Base-by-base conservation (phyloP, 352 stramenopile genomes). In the Globisporangium cystogenes region DNA sequence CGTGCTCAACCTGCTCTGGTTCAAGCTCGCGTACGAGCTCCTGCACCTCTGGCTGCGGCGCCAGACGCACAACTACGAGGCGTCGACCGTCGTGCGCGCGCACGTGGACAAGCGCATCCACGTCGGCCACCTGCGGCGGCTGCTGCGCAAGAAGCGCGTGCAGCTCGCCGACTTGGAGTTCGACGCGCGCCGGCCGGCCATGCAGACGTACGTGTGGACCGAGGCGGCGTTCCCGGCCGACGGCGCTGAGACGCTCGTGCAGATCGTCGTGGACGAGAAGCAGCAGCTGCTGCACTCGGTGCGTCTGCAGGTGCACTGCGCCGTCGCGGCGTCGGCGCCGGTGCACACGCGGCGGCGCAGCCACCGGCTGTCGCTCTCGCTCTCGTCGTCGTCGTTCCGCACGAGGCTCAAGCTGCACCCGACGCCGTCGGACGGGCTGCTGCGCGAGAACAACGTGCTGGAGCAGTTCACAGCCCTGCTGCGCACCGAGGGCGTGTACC, bases 71-170 rank as follows among this genome's bases (percentile, higher is more conserved):
- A 75, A 83, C 42, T 76, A 78, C 27, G 78, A 95, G 40, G 92
- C 95, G 8, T 77, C 87, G 10, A 94, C 97, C 31, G 95, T 93
- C 20, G 66, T 99, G 21, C 86, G 80, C 41, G 79, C 97, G 8
- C 65, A 85, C 14, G 78, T 76, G 0, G 70, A 86, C 49, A 90
- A 87, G 48, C 70, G 62, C 18, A 84, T 87, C 53, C 72, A 80
- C 37, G 55, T 84, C 10, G 55, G 51, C 0, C 68, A 76, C 8
- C 60, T 87, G 16, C 70, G 72, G 5, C 40, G 56, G 0, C 60
- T 82, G 55, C 58, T 87, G 7, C 63, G 68, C 6, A 74, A 76
- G 36, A 64, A 74, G 24, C 54, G 57, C 2, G 42, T 87, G n/a
- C 55, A 55, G 37, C 56, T 74, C 6, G 57, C 57, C 20, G 53